Conservation (phyloP, 257 asterid genomes). For the Striga asiatica region DNA sequence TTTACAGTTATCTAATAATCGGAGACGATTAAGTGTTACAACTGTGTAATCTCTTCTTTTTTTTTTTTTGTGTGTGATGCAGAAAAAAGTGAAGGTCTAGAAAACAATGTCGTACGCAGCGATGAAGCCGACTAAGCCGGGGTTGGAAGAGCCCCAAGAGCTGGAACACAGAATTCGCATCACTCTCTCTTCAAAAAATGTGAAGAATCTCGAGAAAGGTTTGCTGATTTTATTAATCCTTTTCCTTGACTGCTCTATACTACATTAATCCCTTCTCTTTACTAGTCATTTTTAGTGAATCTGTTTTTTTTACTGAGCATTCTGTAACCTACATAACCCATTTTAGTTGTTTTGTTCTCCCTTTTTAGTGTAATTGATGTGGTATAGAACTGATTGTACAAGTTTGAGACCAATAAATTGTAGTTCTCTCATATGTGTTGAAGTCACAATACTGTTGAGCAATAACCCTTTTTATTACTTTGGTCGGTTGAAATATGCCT, state of each 20-base stretch:
- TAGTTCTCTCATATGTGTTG: no score
- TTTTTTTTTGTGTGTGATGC: neutral
- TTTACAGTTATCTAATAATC: neutral
- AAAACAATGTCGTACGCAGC: conserved; percentile 43
- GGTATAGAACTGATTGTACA: no score
- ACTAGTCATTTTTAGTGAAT: no score
- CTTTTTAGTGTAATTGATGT: no score
- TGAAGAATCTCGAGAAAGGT: conserved; percentile 64
- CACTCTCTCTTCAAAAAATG: conserved; percentile 48
- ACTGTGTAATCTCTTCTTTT: neutral
- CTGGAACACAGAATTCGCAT: conserved; percentile 44
- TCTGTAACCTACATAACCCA: no score
- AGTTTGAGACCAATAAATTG: no score
- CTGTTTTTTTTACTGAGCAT: no score
- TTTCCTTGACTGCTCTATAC: no score
- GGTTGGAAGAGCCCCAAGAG: conserved; percentile 39
- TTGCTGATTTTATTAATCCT: neutral
- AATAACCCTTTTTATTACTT: neutral
- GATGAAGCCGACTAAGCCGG: conserved; percentile 45
- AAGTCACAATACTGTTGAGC: no score
- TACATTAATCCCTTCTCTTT: no score
- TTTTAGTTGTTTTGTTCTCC: no score
- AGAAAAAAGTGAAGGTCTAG: neutral
- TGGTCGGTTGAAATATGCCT: neutral
- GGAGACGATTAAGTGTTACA: neutral